Conservation (phyloP, 306 rosid genomes). For the Quercus cerris region DNA sequence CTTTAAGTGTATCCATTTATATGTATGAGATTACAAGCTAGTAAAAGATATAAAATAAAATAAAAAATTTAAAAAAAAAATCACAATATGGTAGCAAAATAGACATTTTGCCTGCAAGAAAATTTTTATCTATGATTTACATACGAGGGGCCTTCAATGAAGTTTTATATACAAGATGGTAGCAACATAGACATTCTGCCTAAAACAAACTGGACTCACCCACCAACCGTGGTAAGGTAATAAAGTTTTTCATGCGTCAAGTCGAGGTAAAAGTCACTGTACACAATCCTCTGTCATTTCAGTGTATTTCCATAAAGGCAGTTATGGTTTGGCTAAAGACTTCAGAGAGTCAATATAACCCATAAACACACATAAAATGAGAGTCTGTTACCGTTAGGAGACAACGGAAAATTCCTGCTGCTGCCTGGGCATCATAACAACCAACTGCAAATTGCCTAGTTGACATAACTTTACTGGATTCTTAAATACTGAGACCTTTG, state of each 20-base stretch:
- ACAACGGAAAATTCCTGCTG: slow-evolving; percentile 35
- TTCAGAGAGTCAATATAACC: background rate
- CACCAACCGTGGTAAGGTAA: too few relatives aligned
- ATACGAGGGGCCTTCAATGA: too few relatives aligned
- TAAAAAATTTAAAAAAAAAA: too few relatives aligned
- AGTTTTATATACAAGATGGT: too few relatives aligned
- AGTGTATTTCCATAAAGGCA: background rate
- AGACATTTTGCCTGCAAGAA: too few relatives aligned
- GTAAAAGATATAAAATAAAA: too few relatives aligned
- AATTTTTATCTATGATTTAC: too few relatives aligned
- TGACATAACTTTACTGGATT: slow-evolving; percentile 68
- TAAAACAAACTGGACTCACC: too few relatives aligned
- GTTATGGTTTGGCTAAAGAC: background rate
- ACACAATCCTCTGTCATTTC: background rate
- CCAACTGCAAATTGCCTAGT: slow-evolving; percentile 61
- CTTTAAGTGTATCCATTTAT: too few relatives aligned
- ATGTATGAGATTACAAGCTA: too few relatives aligned
- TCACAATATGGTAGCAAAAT: too few relatives aligned
- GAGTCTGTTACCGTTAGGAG: slow-evolving; percentile 40
- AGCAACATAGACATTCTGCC: too few relatives aligned
- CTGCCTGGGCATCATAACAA: slow-evolving; percentile 58
- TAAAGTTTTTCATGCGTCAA: background rate
- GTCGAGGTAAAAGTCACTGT: background rate
- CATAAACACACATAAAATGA: background rate
- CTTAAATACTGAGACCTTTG: slow-evolving; percentile 52